Conservation (phyloP, 495 filamentous ascomycete genomes). For the Hypoxylon fuscum region DNA sequence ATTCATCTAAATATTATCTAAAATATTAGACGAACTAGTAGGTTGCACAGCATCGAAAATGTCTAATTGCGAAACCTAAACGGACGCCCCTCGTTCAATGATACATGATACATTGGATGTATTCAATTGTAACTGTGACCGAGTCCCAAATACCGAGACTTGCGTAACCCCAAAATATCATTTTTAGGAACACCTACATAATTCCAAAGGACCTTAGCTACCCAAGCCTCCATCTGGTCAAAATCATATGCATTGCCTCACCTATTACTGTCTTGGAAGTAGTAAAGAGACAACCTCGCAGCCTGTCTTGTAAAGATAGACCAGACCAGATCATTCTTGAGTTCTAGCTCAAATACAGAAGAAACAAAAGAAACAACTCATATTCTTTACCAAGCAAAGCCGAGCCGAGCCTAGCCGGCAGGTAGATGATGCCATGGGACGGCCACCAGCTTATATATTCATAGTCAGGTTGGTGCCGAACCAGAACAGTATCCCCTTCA, state of each 20-base stretch:
- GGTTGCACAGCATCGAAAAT: conserved; percentile 15
- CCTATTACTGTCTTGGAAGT: neutral
- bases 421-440: conserved; percentile 49
- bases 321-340: neutral
- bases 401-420: conserved; percentile 15
- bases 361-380: neutral
- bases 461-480: conserved; percentile 75
- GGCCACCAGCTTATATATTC: conserved; percentile 67
- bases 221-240: conserved; percentile 5
- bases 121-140: no score
- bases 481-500: neutral
- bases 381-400: neutral
- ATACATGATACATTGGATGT: no score
- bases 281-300: neutral
- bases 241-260: conserved; percentile 13
- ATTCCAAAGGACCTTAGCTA: neutral
- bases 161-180: conserved; percentile 9
- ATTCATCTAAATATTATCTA: no score
- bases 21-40: no score
- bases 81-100: conserved; percentile 3
- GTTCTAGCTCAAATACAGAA: neutral
- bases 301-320: neutral
- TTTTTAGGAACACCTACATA: neutral
- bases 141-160: conserved; percentile 19
- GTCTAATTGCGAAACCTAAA: conserved; percentile 18